Evolutionary conservation across 371 early-diverging fungal genomes (phyloP).

Genomic region (Parasitella parasitica): DNA sequence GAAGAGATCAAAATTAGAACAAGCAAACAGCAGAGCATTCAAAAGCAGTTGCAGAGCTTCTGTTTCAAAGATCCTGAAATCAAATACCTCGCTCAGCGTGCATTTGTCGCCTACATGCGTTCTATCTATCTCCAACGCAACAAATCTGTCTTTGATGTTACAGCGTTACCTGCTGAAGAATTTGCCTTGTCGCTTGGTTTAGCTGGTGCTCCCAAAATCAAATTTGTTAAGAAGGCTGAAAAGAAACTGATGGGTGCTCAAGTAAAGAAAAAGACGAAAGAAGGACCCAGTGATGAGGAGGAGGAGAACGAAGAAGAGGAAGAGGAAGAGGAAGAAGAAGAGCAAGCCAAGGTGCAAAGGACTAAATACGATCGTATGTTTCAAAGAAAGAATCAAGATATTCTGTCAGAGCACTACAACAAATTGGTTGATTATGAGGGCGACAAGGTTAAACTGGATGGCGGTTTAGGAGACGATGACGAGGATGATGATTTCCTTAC

Average conservation of each 20-base stretch:
- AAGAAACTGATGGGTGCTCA: conserved; percentile 32
- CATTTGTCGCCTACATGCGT: conserved; percentile 92
- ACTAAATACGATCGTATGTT: conserved; percentile 93
- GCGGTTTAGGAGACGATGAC: conserved; percentile 44
- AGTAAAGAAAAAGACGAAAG: conserved; percentile 22
- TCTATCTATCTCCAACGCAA: conserved; percentile 88
- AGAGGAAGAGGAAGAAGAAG: conserved; percentile 43
- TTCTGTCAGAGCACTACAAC: conserved; percentile 90
- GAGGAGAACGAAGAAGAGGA: conserved; percentile 43
- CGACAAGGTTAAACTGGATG: conserved; percentile 40
- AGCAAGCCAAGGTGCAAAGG: conserved; percentile 38
- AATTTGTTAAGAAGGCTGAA: conserved; percentile 68
- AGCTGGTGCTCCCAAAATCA: conserved; percentile 93
- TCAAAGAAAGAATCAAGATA: conserved; percentile 85
- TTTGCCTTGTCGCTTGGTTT: conserved; percentile 90
- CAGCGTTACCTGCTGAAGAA: conserved; percentile 80
- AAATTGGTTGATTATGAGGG: conserved; percentile 70
- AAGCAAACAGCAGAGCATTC: conserved; percentile 74
- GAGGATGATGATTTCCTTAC: conserved; percentile 82
- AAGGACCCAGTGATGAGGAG: conserved; percentile 30
- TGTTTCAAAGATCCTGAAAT: conserved; percentile 94
- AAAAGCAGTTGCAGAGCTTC: conserved; percentile 80
- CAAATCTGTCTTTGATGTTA: conserved; percentile 86
- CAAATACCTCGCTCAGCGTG: conserved; percentile 94
- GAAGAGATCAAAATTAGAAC: conserved; percentile 82